Evolutionary conservation across 805 yeast species (phyloP), one percentile per base, ranked within the genome.

Genomic region (Ogataea ramenticola): DNA sequence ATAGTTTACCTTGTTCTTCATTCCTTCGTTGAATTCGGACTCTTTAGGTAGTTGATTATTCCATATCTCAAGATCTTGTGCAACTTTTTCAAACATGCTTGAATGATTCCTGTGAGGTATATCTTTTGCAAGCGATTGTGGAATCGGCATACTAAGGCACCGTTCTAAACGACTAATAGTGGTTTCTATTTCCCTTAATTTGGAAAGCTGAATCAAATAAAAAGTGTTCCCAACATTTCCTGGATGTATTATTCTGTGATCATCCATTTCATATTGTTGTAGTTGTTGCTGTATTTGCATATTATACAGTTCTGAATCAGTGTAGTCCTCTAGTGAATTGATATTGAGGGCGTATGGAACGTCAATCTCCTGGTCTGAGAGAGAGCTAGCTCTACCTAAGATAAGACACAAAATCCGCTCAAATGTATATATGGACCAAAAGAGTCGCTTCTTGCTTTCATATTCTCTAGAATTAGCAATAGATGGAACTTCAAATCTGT

Each of bases 391-490:
- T 14, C 52, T 40, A 10, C 53, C 53, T 10, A 50, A 43, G 15
- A 50, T 48, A 17, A 46, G 26, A 37, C 53, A 48, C n/a, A 48
- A 35, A n/a, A 50, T 46, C 33, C 45, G 48, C n/a, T 50, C 53
- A 36, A 50, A 44, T 7, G 49, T 40, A 39, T 50, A 50, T n/a
- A 48, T 46, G 2, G 53, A 50, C 53, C 53, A 50, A 33, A 50
- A 50, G 11, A 50, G 35, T 31, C 53, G 24, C 33, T 34, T 34
- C 17, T 24, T 34, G 10, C 22, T n/a, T 12, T 34, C 37, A 34
- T 34, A 34, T 48, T 48, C 36, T 21, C 41, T 43, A 3, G 51
- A 43, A 1, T 22, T 42, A 21, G 30, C 29, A 8, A 43, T 33
- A 10, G 46, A 17, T 7, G 53, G 53, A 11, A 48, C 30, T 11